Percentiles rank a stretch among this genome's conserved stretches.
Conservation (phyloP, 164 flowering plant species). For the Chimonanthus salicifolius region DNA sequence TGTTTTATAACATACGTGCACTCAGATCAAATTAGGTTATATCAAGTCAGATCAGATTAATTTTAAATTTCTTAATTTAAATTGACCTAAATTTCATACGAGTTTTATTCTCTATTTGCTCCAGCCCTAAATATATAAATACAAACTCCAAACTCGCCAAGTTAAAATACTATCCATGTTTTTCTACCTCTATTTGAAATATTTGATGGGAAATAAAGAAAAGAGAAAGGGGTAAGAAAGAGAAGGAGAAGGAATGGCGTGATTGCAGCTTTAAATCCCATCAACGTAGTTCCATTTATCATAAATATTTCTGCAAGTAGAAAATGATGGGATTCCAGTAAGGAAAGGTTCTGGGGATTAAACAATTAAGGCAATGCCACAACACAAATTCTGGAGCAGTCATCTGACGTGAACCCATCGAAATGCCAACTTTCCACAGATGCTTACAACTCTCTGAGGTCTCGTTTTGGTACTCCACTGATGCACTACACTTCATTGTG, state of each 20-base stretch:
- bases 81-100: too few species aligned
- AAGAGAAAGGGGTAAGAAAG: slow-evolving; percentile 9
- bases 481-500: too few species aligned
- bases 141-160: too few species aligned
- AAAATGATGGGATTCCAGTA: slow-evolving; percentile 47
- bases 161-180: too few species aligned
- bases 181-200: slow-evolving; percentile 24
- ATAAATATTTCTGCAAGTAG: slow-evolving; percentile 25
- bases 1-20: too few species aligned
- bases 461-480: not conserved
- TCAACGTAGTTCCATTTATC: slow-evolving; percentile 62
- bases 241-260: slow-evolving; percentile 36
- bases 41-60: too few species aligned
- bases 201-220: slow-evolving; percentile 10
- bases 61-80: too few species aligned
- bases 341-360: slow-evolving; percentile 20
- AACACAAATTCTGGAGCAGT: not conserved
- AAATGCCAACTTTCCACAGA: not conserved
- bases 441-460: not conserved
- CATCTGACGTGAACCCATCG: not conserved
- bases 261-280: slow-evolving; percentile 60
- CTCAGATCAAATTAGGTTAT: too few species aligned
- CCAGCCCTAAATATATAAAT: too few species aligned
- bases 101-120: too few species aligned
- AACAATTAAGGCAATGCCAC: slow-evolving; percentile 26